Evolutionary conservation across 192 early-diverging fungal genomes (phyloP), one percentile per base, ranked within the genome.

Genomic region (Gaertneriomyces sp.): DNA sequence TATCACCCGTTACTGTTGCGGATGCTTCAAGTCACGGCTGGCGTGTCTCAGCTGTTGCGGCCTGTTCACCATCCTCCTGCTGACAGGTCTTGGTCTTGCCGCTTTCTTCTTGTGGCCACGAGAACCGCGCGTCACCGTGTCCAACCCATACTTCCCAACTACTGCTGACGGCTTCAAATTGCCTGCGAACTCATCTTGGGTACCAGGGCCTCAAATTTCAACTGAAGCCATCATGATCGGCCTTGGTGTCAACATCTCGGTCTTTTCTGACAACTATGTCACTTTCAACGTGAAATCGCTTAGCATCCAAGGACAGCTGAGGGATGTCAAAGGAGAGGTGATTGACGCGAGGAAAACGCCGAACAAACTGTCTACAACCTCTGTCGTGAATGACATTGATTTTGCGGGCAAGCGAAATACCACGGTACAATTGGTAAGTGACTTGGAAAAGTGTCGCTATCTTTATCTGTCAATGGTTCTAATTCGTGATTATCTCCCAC

Each of bases 231-330:
- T 33, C 25, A 33, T 33, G 25, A 56, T 75, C 43, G 62, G 60
- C 4, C 44, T 69, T 17, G 69, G 51, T 1, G 64, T 71, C 8
- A 63, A 75, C 50, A 46, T 66, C 16, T 42, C 63, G 3, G 55
- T 75, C 9, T 45, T n/a, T 19, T 71, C 69, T 12, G 68, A 58
- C n/a, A 75, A 75, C 60, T 71, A 75, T 49, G 51, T 71, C 42
- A 44, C 43, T 2, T 46, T 59, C 19, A 12, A 12, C 41, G 59
- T 69, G n/a, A 61, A 61, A 40, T 0, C 5, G 9, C 50, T 69
- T 12, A 69, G 49, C 33, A 58, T 69, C 2, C 11, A 6, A 7
- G 67, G 33, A 43, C 14, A 25, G 1, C 40, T 66, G 38, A 66
- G 46, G 43, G 55, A 66, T 52, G 45, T 20, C 45, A 68, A 47